These are phyloP conservation scores for Aspergillus novofumigatus DNA, from an alignment of 2,329 filamentous ascomycete genomes.

Conservation along the genomic window DNA sequence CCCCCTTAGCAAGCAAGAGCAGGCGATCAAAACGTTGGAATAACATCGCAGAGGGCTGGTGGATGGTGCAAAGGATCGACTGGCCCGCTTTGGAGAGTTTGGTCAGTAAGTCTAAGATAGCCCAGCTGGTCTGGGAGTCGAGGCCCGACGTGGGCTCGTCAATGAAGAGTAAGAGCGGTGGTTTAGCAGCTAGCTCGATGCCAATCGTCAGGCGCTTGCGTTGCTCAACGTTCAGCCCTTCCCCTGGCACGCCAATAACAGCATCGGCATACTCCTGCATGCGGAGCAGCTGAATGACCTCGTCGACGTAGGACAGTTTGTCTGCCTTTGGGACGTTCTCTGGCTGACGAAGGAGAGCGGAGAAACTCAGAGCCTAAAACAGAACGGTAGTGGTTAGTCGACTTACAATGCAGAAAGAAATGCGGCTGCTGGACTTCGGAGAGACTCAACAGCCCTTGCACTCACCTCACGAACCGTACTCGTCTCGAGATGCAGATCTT, in stretches of 20 bases:
- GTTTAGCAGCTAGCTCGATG: slow-evolving; percentile 90
- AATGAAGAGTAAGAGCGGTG: slow-evolving; percentile 81
- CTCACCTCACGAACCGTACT: slow-evolving; percentile 87
- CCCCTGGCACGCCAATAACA: slow-evolving; percentile 82
- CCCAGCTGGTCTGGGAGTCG: slow-evolving; percentile 90
- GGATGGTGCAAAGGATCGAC: slow-evolving; percentile 91
- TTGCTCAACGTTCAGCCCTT: slow-evolving; percentile 64
- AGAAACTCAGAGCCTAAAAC: slow-evolving; percentile 83
- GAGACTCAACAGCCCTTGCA: too few species aligned
- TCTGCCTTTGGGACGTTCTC: slow-evolving; percentile 65
- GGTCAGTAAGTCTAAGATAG: slow-evolving; percentile 80
- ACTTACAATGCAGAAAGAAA: too few species aligned
- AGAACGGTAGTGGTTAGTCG: too few species aligned
- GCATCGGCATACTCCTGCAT: slow-evolving; percentile 90
- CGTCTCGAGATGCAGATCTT: slow-evolving; percentile 81
- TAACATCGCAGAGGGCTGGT: slow-evolving; percentile 92
- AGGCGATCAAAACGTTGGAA: slow-evolving; percentile 77
- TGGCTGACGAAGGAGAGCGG: slow-evolving; percentile 79
- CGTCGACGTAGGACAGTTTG: slow-evolving; percentile 82
- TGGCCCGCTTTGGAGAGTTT: slow-evolving; percentile 86
- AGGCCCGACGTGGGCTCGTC: slow-evolving; percentile 94
- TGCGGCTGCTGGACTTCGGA: too few species aligned
- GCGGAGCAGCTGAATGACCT: slow-evolving; percentile 84
- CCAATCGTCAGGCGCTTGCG: slow-evolving; percentile 82
- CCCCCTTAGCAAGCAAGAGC: slow-evolving; percentile 61